Conservation (phyloP, 495 filamentous ascomycete species). For the Penicillium bovifimosum region DNA sequence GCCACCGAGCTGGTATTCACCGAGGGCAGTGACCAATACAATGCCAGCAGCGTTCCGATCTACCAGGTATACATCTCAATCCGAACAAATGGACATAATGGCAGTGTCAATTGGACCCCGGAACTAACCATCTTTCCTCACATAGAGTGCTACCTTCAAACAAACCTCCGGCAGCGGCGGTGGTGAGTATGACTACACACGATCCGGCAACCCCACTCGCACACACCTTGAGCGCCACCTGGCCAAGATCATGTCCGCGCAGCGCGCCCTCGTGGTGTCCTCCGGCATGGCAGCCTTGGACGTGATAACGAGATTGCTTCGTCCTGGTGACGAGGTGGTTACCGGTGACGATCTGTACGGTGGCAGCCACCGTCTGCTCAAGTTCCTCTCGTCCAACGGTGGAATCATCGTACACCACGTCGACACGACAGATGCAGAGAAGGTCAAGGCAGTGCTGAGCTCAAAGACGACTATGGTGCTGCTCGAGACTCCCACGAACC, state of each 20-base stretch:
- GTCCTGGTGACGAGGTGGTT: slow-evolving; percentile 93
- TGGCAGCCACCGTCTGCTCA: slow-evolving; percentile 88
- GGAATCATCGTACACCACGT: slow-evolving; percentile 94
- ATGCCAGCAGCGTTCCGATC: slow-evolving; percentile 89
- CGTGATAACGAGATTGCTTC: slow-evolving; percentile 89
- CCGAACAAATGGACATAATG: not conserved
- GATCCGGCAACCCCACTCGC: slow-evolving; percentile 92
- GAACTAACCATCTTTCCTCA: slow-evolving; percentile 10
- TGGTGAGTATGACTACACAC: slow-evolving; percentile 93
- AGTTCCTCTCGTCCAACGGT: slow-evolving; percentile 78
- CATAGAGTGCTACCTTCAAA: slow-evolving; percentile 91
- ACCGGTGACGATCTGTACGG: slow-evolving; percentile 97
- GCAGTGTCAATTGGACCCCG: not conserved
- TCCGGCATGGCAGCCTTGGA: slow-evolving; percentile 97
- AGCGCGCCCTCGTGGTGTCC: slow-evolving; percentile 83
- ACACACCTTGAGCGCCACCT: slow-evolving; percentile 95
- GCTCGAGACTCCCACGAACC: slow-evolving; percentile 94
- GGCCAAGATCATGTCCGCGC: slow-evolving; percentile 96
- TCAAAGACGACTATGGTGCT: slow-evolving; percentile 91
- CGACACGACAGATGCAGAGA: slow-evolving; percentile 74
- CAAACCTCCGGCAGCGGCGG: slow-evolving; percentile 74
- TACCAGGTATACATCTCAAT: slow-evolving; percentile 61
- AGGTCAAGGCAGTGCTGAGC: slow-evolving; percentile 60
- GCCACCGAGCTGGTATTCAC: slow-evolving; percentile 96
- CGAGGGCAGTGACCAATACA: slow-evolving; percentile 91